Base-by-base conservation (phyloP, 805 yeast genomes). In the Wickerhamomyces pijperi region DNA sequence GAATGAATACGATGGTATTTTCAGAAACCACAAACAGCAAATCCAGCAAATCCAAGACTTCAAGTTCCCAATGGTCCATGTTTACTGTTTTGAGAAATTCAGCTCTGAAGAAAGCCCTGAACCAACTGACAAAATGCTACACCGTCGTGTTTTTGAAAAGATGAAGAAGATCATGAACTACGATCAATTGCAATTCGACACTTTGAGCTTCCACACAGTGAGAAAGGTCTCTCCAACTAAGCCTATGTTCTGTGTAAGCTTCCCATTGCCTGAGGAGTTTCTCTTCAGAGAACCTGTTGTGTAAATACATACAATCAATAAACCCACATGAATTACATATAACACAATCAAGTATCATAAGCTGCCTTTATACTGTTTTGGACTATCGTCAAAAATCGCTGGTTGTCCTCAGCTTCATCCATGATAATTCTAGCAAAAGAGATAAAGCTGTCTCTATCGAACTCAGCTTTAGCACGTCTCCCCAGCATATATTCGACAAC, bases 171-270 rank as follows among this genome's bases (percentile, higher is more conserved):
- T 75, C 3, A 60, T 70, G 47, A 48, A 63, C 2, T 68, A 53
- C 49, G 64, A 72, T 0, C 60, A 75, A 8, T 46, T 64, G 14
- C 70, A 75, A 0, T 62, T 75, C 13, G 67, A 66, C 3, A 55
- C 62, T 0, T 59, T 82, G 31, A 53, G 60, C 0, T 82, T 90
- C 60, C 97, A 90, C 53, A 63, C 81, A 46, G 98, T 92, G 9
- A 76, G 99, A 55, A 80, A 78, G 56, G 98, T 92, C 7, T 90
- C 98, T 1, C 98, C 98, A 4, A 85, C 97, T 5, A 92, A 92
- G 55, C 90, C 90, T 28, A 92, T 92, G 98, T 88, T 74, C 56
- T 86, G 97, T 60, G 82, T 86, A 3, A 67, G 87, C 6, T 88
- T 88, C 59, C 58, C 59, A 50, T 66, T 92, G 25, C 94, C 94